Percentiles rank a stretch among this genome's conserved stretches.
phyloP scores from a whole-genome alignment of 306 rosid genomes.

The Arachis stenosperma region DNA sequence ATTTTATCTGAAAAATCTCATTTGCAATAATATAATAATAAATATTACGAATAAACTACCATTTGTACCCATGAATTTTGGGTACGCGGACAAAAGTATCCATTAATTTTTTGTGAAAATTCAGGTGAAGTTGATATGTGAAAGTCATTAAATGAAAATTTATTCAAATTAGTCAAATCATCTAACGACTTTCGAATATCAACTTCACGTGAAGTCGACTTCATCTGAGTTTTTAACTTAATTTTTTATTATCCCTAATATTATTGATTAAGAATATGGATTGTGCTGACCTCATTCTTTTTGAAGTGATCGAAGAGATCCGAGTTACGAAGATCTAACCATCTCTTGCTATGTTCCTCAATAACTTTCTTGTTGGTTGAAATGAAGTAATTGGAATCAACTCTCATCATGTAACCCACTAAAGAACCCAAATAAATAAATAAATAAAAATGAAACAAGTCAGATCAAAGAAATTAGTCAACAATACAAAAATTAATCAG shows the following conservation, averaged over 20 bases:
- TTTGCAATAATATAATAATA: neutral
- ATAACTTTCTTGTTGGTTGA: conserved; percentile 53
- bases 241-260: no score
- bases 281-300: conserved; percentile 53
- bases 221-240: no score
- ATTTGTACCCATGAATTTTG: no score
- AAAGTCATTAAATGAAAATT: no score
- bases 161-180: no score
- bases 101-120: no score
- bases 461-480: conserved; percentile 6
- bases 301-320: conserved; percentile 43
- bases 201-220: no score
- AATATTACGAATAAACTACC: no score
- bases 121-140: no score
- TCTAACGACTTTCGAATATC: no score
- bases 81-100: no score
- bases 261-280: neutral
- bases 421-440: neutral
- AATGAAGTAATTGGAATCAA: conserved; percentile 49
- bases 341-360: conserved; percentile 47
- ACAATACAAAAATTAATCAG: neutral
- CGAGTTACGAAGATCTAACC: conserved; percentile 42
- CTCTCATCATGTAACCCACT: conserved; percentile 75
- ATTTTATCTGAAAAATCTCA: conserved; percentile 54
- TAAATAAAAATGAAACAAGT: neutral